A percentile compares a stretch with the other conserved stretches of the same genome.
Conservation (phyloP, 192 early-diverging fungal species). For the Jimgerdemannia lactiflua region DNA sequence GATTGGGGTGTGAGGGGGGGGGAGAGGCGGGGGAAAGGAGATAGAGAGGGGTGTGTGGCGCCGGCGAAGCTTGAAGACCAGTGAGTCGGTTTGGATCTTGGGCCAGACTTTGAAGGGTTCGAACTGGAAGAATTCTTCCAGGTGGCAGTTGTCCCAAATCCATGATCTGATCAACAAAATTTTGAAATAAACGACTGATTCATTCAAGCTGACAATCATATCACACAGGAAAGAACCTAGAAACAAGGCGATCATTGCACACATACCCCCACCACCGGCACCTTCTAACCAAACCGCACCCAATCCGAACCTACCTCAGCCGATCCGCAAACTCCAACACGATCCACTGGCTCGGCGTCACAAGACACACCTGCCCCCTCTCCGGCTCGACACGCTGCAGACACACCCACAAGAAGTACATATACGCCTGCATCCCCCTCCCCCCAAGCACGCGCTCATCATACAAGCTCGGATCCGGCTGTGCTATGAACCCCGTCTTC, state of each 20-base stretch:
- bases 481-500: neutral
- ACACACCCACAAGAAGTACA: conserved; percentile 58
- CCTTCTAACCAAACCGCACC: neutral
- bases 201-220: neutral
- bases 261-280: too few species aligned
- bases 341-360: conserved; percentile 61
- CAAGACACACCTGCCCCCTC: conserved; percentile 46
- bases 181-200: neutral
- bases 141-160: conserved; percentile 47
- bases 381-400: conserved; percentile 42
- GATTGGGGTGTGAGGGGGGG: conserved; percentile 8
- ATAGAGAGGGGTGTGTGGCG: conserved; percentile 13
- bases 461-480: conserved; percentile 28
- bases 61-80: conserved; percentile 50
- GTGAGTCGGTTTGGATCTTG: conserved; percentile 58
- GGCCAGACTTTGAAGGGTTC: conserved; percentile 59
- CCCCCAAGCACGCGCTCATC: conserved; percentile 41
- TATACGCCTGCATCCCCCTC: conserved; percentile 54
- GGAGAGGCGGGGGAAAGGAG: neutral
- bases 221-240: too few species aligned
- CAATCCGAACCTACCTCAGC: conserved; percentile 34
- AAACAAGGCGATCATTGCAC: too few species aligned
- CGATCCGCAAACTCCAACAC: conserved; percentile 53
- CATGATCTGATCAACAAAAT: conserved; percentile 31
- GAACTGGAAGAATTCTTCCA: conserved; percentile 54